Conservation (phyloP, 2,329 filamentous ascomycete genomes). For the Alternaria angustiovoidea region DNA sequence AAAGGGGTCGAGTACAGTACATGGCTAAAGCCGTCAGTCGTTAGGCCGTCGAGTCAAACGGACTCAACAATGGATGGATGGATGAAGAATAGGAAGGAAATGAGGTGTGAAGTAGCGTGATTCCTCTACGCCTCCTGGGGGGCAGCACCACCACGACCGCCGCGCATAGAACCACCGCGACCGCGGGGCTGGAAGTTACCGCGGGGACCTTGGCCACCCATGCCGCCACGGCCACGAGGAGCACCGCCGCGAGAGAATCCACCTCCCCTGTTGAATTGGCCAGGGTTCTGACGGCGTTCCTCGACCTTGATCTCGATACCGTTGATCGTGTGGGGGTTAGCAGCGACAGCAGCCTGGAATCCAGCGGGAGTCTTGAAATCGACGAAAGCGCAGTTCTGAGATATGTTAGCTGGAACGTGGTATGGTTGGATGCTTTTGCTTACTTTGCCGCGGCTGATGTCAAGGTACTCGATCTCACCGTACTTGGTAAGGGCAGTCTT, state of each 20-base stretch:
- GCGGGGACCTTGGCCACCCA: conserved; percentile 64
- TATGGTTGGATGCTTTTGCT: conserved; percentile 25
- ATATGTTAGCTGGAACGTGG: conserved; percentile 23
- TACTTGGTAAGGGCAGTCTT: conserved; percentile 74
- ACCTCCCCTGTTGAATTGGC: conserved; percentile 44
- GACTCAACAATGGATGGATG: conserved; percentile 23
- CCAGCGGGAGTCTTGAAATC: conserved; percentile 84
- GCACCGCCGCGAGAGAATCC: conserved; percentile 53
- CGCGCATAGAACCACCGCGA: conserved; percentile 68
- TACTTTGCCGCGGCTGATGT: conserved; percentile 79
- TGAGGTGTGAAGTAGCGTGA: conserved; percentile 4
- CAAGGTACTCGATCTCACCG: conserved; percentile 69
- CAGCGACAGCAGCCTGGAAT: conserved; percentile 81
- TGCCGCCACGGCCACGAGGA: conserved; percentile 68
- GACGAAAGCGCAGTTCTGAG: conserved; percentile 93
- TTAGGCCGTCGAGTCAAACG: conserved; percentile 30
- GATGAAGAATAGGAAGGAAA: conserved; percentile 16
- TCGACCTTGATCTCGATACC: conserved; percentile 86
- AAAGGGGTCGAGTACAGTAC: conserved; percentile 48
- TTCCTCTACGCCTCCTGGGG: conserved; percentile 46
- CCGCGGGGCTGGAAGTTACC: conserved; percentile 75
- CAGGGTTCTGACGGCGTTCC: conserved; percentile 74
- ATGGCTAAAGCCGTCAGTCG: conserved; percentile 49
- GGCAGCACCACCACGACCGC: conserved; percentile 53
- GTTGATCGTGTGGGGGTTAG: conserved; percentile 86